Base-by-base conservation (phyloP, 2,329 filamentous ascomycete species). In the Fusarium buharicum region DNA sequence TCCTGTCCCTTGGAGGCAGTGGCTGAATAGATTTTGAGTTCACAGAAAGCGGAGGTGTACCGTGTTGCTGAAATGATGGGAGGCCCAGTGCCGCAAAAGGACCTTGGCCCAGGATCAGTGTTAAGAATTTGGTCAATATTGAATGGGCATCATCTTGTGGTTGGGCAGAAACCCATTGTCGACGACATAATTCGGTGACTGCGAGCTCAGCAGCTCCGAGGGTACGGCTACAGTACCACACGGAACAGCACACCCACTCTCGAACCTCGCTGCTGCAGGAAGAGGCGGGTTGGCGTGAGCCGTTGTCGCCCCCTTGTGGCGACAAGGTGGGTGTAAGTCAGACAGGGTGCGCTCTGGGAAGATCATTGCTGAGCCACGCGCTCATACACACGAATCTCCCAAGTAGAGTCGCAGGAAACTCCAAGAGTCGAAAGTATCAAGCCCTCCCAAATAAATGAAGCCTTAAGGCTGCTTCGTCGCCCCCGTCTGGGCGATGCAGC, bases 61-160 rank as follows among this genome's bases (percentile, higher is more conserved):
- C 61, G 40, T 33, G 52, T 18, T 65, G 62, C 62, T 64, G 62
- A 65, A 64, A 65, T 64, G 61, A 64, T 56, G 61, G 61, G 56
- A 62, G 47, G 28, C 58, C 18, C 22, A 44, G 45, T 48, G 50
- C 40, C 17, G 52, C 44, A 55, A 38, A 55, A 47, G 60, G 38
- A 31, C 46, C 37, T 54, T 46, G 24, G 43, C 30, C 33, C 13
- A 33, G 43, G 43, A 22, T 22, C 30, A 36, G 39, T 43, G 60
- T 57, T 58, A 47, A 38, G 16, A 40, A 64, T 64, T 59, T 37
- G 55, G 43, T 54, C 6, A 33, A n/a, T 24, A 24, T 46, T 52
- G 50, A 46, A 65, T 57, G 43, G 56, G 39, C 40, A 47, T 61
- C 60, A 46, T 41, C 41, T 44, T 48, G 31, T 57, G 39, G 56